phyloP scores from a whole-genome alignment of 768 basidiomycete species.

The Gyrodon lividus region DNA sequence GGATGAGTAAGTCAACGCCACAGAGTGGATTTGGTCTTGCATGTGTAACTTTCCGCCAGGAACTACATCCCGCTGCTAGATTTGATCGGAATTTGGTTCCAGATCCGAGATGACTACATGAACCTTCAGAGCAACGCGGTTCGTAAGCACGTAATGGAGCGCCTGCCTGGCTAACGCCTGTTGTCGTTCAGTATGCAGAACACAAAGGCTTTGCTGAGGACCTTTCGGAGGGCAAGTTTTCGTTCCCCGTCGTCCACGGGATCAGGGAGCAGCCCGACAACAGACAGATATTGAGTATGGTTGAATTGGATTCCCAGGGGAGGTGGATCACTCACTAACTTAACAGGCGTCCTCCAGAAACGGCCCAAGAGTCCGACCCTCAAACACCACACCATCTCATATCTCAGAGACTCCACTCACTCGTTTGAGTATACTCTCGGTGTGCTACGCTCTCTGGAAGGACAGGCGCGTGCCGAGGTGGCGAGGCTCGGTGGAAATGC shows the following conservation, averaged over 20 bases:
- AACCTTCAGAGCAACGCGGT: constrained; percentile 28
- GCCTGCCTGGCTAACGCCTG: neutral
- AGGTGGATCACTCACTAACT: neutral
- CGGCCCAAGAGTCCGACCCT: constrained; percentile 77
- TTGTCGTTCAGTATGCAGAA: constrained; percentile 62
- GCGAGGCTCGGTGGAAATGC: constrained; percentile 73
- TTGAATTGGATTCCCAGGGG: neutral
- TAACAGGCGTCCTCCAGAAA: constrained; percentile 86
- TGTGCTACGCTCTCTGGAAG: constrained; percentile 66
- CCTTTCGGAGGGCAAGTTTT: constrained; percentile 95
- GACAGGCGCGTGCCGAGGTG: constrained; percentile 69
- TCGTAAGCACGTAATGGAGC: neutral
- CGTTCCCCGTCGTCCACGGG: constrained; percentile 91
- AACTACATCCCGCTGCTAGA: constrained; percentile 58
- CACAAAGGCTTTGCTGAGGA: constrained; percentile 93
- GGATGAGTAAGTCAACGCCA: constrained; percentile 46
- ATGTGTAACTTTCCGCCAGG: constrained; percentile 22
- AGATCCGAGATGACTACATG: constrained; percentile 59
- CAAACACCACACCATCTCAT: constrained; percentile 77
- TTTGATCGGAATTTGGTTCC: constrained; percentile 56
- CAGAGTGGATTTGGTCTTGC: neutral
- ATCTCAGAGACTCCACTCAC: constrained; percentile 70
- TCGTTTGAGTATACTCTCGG: constrained; percentile 85
- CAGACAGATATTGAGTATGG: constrained; percentile 80
- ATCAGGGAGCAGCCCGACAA: constrained; percentile 77